Evolutionary conservation across 352 stramenopile genomes (phyloP), one percentile per base, ranked within the genome.

Genomic region (Globisporangium paddicum): DNA sequence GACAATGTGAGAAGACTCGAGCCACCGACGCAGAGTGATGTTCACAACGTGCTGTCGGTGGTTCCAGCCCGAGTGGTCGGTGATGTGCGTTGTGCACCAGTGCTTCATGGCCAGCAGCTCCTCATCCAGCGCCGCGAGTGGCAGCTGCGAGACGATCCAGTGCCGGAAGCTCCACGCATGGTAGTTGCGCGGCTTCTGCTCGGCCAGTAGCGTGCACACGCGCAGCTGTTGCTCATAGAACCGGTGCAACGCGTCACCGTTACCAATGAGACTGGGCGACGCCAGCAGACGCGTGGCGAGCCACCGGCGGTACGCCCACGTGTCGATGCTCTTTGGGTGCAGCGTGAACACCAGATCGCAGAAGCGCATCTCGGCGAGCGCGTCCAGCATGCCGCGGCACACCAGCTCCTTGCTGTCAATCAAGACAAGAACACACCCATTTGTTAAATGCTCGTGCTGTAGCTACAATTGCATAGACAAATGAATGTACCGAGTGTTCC

Each of bases 241-340:
- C 0, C 18, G 26, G 0, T 42, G 46, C 9, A 73, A 45, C 18
- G 69, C 61, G 4, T 76, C 62, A 10, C 19, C 16, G 10, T n/a
- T 10, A 16, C 14, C 16, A 2, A 16, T 14, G 19, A 37, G 14
- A 3, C 45, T 21, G 16, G 25, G 34, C n/a, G 38, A 23, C 13
- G 26, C 26, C 8, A 62, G 67, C 6, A 85, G 28, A 2, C 70
- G 71, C 60, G 65, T 75, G 26, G 78, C 73, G 14, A 89, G 63
- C 79, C 78, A 89, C 0, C 79, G 75, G 14, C 85, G 69, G 54
- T 94, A 89, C 3, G 84, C 82, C 84, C 84, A 94, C 42, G 82
- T 94, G 61, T 94, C 84, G 60, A 92, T 92, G 57, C 85, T 94
- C 71, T 94, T 94, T 0, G 85, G 77, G 42, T 94, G 82, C 37